A percentile compares a stretch with the other conserved stretches of the same genome.
phyloP scores from a whole-genome alignment of 2,329 filamentous ascomycete genomes.

The Reticulascus tulasneorum region DNA sequence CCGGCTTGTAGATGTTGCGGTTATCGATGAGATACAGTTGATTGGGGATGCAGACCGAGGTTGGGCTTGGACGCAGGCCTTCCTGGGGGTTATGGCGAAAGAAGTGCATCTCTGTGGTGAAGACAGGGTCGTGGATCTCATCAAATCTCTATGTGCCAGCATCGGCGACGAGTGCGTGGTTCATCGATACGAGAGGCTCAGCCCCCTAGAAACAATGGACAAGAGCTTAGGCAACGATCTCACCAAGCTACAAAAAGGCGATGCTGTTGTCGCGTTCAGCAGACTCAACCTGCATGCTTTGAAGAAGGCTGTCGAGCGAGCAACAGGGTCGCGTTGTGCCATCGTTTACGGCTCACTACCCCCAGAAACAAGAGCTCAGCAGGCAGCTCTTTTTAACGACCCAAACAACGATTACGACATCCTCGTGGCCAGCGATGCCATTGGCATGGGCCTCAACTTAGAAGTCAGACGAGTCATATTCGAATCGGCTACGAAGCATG shows the following conservation, averaged over 20 bases:
- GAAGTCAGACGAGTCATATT: slow-evolving; percentile 90
- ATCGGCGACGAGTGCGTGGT: slow-evolving; percentile 80
- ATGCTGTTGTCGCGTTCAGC: slow-evolving; percentile 85
- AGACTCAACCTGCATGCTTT: slow-evolving; percentile 76
- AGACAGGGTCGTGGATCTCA: slow-evolving; percentile 72
- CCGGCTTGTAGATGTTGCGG: slow-evolving; percentile 72
- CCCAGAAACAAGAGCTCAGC: slow-evolving; percentile 86
- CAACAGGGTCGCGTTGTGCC: slow-evolving; percentile 76
- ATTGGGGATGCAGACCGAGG: slow-evolving; percentile 75
- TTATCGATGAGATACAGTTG: slow-evolving; percentile 99
- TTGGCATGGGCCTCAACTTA: slow-evolving; percentile 95
- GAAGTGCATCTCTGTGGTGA: slow-evolving; percentile 95
- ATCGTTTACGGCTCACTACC: slow-evolving; percentile 91
- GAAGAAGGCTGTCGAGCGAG: slow-evolving; percentile 71
- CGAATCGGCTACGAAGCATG: slow-evolving; percentile 69
- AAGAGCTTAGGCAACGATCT: slow-evolving; percentile 62
- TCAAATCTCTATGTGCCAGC: slow-evolving; percentile 71
- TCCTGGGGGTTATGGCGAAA: slow-evolving; percentile 79
- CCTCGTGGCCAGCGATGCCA: slow-evolving; percentile 89
- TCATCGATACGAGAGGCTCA: slow-evolving; percentile 80
- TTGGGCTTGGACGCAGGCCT: slow-evolving; percentile 90
- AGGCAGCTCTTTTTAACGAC: slow-evolving; percentile 91
- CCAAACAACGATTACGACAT: slow-evolving; percentile 94
- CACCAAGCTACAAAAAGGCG: slow-evolving; percentile 72
- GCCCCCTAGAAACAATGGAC: slow-evolving; percentile 64